Base-by-base conservation (phyloP, 768 basidiomycete genomes). In the Roridomyces roridus region DNA sequence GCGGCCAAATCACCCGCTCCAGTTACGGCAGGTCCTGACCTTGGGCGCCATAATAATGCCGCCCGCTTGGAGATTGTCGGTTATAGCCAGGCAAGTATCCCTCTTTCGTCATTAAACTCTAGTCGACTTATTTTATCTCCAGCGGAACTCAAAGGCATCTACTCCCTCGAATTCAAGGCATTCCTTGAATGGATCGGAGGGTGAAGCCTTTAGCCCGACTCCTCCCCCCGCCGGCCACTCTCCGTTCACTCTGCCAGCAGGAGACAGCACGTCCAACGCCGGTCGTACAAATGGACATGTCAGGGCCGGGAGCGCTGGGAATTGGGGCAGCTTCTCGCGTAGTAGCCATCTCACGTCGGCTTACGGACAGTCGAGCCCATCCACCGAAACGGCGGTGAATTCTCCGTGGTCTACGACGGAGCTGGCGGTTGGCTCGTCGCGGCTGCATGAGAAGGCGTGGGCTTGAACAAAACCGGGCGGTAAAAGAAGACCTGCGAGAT, bases 11-110 rank as follows among this genome's bases (percentile, higher is more conserved):
- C 88, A 20, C 90, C 91, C 53, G 88, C 86, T 45, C 92, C 91
- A 31, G 83, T 91, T 59, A 94, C 91, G 55, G 91, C 91, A 54
- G 92, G 91, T 46, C 92, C 91, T 60, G 91, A 93, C 72, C 77
- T 94, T 40, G 91, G 92, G 65, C 80, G 92, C 65, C 88, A 91
- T 66, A 86, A 84, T 66, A 81, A 81, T 62, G 82, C n/a, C n/a
- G n/a, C 85, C 20, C 81, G 90, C 37, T 69, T 85, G 63, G 90
- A 89, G 68, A 91, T 90, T 64, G 87, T 91, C 48, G 84, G 88
- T 29, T 85, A 84, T 70, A 84, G 80, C 60, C 86, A 87, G 76
- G 91, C 91, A 68, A 53, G 80, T 28, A 40, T 8, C 4, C 4
- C 9, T 42, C 7, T 31, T 34, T 3, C 11, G 15, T 36, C 17